A percentile compares a stretch with the other conserved stretches of the same genome.
Evolutionary conservation across 2,329 filamentous ascomycete species (phyloP).

Genomic region (Colletotrichum sp.): DNA sequence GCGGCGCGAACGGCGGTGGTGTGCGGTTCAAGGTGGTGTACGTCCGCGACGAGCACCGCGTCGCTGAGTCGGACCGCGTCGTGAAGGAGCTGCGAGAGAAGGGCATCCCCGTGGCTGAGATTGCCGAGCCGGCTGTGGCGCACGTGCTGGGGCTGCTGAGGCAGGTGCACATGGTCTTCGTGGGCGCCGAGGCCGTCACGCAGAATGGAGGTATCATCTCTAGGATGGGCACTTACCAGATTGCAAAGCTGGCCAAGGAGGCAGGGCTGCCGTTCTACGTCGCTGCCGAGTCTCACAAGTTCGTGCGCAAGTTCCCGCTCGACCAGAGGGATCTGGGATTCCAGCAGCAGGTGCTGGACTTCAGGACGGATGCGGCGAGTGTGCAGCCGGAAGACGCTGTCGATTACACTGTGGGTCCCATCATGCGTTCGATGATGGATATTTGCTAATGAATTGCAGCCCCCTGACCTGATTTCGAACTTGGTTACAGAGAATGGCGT

Average conservation of each 20-base stretch:
- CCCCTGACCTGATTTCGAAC: slow-evolving; percentile 71
- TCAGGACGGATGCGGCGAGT: slow-evolving; percentile 58
- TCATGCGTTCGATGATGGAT: neutral
- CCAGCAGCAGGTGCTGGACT: slow-evolving; percentile 78
- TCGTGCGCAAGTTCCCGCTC: slow-evolving; percentile 84
- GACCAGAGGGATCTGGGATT: slow-evolving; percentile 82
- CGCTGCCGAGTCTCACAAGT: slow-evolving; percentile 95
- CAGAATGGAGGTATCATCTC: slow-evolving; percentile 95
- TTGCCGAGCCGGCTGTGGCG: slow-evolving; percentile 68
- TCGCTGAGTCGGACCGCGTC: slow-evolving; percentile 70
- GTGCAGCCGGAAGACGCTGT: slow-evolving; percentile 61
- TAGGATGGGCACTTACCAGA: slow-evolving; percentile 83
- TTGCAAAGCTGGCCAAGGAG: slow-evolving; percentile 77
- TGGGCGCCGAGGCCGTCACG: slow-evolving; percentile 84
- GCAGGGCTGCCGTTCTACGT: slow-evolving; percentile 83
- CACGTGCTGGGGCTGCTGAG: slow-evolving; percentile 67
- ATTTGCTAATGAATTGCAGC: slow-evolving; percentile 45
- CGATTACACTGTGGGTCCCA: slow-evolving; percentile 70
- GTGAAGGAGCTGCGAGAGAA: slow-evolving; percentile 73
- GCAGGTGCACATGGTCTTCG: slow-evolving; percentile 69
- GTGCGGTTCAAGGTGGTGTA: slow-evolving; percentile 86
- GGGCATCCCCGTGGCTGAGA: slow-evolving; percentile 78
- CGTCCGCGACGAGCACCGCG: slow-evolving; percentile 62
- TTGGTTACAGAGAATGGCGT: slow-evolving; percentile 80
- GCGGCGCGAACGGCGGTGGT: slow-evolving; percentile 57